Conservation (phyloP, 1,284 basidiomycete species). For the Cryptococcus wingfieldii region DNA sequence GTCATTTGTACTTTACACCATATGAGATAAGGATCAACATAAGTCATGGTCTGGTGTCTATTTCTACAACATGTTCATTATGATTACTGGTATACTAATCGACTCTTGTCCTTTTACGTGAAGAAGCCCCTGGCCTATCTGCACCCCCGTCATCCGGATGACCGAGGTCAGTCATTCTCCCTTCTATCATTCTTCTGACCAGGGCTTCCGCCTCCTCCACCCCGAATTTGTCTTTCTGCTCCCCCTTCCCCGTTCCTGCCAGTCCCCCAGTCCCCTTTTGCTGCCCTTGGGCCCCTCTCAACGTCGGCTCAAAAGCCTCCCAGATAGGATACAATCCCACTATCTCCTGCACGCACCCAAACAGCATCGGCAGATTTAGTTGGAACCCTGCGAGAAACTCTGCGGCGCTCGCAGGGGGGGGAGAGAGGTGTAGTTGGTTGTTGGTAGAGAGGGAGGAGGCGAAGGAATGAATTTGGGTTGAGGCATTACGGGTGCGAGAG, state of each 20-base stretch:
- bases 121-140: neutral
- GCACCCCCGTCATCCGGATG: slow-evolving; percentile 51
- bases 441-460: slow-evolving; percentile 42
- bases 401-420: slow-evolving; percentile 33
- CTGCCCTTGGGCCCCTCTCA: neutral
- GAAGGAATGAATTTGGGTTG: slow-evolving; percentile 50
- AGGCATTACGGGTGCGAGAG: slow-evolving; percentile 49
- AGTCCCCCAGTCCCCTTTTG: slow-evolving; percentile 54
- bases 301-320: slow-evolving; percentile 60
- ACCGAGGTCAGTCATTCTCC: slow-evolving; percentile 58
- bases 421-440: slow-evolving; percentile 30
- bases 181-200: slow-evolving; percentile 65
- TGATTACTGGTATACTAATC: slow-evolving; percentile 5
- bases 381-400: slow-evolving; percentile 81
- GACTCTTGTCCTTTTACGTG: slow-evolving; percentile 17
- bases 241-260: slow-evolving; percentile 17
- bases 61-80: neutral
- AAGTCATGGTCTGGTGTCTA: no score
- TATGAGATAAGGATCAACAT: no score
- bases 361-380: slow-evolving; percentile 72
- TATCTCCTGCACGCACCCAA: slow-evolving; percentile 88
- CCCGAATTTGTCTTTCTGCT: slow-evolving; percentile 38
- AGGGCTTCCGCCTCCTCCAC: slow-evolving; percentile 48
- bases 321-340: slow-evolving; percentile 81
- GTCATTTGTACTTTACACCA: no score